Percentiles rank a stretch among this genome's conserved stretches.
phyloP scores from a whole-genome alignment of 2,329 filamentous ascomycete genomes.

The Arachnomyces sp. region DNA sequence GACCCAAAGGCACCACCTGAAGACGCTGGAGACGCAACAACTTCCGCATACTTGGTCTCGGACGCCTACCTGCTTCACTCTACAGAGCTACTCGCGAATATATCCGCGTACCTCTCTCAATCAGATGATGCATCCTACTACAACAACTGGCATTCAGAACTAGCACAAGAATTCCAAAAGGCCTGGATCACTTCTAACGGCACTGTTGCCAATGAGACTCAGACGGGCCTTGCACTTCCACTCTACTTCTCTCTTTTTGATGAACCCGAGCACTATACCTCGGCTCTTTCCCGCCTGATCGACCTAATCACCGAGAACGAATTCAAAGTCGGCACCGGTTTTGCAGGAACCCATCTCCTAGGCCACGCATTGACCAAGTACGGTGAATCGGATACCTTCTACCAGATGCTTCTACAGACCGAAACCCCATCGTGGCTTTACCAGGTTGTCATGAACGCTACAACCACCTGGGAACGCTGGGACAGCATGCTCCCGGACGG shows the following conservation, averaged over 20 bases:
- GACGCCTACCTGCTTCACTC: conserved; percentile 33
- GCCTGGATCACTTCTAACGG: conserved; percentile 24
- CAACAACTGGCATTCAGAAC: conserved; percentile 8
- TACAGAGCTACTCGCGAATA: conserved; percentile 21
- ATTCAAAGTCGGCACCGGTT: conserved; percentile 29
- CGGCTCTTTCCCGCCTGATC: conserved; percentile 17
- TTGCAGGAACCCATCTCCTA: conserved; percentile 27
- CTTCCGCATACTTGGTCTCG: conserved; percentile 29
- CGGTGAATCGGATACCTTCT: conserved; percentile 20
- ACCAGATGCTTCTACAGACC: conserved; percentile 34
- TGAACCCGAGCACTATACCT: conserved; percentile 7
- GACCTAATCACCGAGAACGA: conserved; percentile 13
- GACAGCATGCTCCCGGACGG: conserved; percentile 30
- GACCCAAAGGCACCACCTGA: conserved; percentile 31
- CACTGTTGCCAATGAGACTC: conserved; percentile 23
- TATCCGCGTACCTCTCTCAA: conserved; percentile 20
- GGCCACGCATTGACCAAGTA: conserved; percentile 19
- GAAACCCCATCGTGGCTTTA: conserved; percentile 33
- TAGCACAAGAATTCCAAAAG: conserved; percentile 22
- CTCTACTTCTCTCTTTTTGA: conserved; percentile 20
- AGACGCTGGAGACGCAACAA: conserved; percentile 24
- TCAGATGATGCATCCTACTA: conserved; percentile 17
- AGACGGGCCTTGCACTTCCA: conserved; percentile 22
- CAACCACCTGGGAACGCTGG: conserved; percentile 39
- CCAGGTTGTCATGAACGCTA: conserved; percentile 33